These are phyloP conservation scores for Fraxinus quadrangulata DNA, from an alignment of 257 asterid genomes.

Conservation along the genomic window DNA sequence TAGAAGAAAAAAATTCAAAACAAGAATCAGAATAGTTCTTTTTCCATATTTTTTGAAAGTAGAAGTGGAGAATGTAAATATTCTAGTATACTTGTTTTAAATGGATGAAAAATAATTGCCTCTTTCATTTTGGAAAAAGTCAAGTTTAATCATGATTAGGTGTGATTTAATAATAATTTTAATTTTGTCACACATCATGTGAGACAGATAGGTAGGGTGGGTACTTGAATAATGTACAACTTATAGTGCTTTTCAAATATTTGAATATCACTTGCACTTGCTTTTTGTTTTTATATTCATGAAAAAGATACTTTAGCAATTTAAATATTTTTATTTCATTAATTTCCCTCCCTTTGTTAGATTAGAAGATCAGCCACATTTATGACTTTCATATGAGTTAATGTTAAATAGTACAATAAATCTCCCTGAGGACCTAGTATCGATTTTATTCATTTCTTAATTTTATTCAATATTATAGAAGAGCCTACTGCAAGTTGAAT, in stretches of 20 bases:
- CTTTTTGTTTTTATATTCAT: neutral
- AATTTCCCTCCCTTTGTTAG: neutral
- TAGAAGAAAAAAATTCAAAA: neutral
- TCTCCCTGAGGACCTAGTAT: neutral
- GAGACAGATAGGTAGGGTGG: neutral
- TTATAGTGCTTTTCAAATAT: neutral
- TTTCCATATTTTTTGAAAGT: neutral
- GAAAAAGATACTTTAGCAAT: neutral
- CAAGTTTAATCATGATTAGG: slow-evolving; percentile 2
- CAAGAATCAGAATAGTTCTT: neutral
- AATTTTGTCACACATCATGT: slow-evolving; percentile 13
- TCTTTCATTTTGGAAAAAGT: neutral
- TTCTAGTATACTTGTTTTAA: neutral
- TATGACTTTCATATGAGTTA: neutral
- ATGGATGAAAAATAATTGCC: neutral
- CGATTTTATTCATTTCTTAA: no score
- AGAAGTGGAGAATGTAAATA: neutral
- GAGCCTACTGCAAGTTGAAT: neutral
- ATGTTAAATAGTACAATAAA: neutral
- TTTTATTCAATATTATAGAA: no score
- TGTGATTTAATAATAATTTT: slow-evolving; percentile 4
- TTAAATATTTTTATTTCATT: neutral
- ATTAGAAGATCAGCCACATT: neutral
- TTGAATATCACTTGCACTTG: slow-evolving; percentile 1
- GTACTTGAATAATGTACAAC: slow-evolving; percentile 1